Evolutionary conservation across 2,329 filamentous ascomycete genomes (phyloP), one percentile per base, ranked within the genome.

Genomic region (Aureobasidium vineae): DNA sequence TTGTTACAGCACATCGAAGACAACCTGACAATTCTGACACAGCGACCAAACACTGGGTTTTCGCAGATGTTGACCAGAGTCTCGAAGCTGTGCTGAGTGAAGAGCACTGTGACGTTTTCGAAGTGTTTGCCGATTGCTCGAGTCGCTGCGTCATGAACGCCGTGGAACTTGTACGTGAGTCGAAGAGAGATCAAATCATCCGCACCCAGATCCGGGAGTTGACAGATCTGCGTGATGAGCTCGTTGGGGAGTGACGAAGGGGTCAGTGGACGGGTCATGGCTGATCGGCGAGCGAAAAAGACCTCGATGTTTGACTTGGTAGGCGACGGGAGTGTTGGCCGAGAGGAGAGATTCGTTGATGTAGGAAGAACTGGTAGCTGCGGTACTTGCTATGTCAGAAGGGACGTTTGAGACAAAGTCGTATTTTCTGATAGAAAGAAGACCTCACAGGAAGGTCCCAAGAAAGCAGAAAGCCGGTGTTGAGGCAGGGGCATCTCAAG

Each of bases 1-100:
- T 50, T 10, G 26, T 33, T 52, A 26, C 49, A 52, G 49, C 52
- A 33, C 2, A 40, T 23, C 7, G 52, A 54, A 54, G 52, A 54
- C n/a, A 40, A 13, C 13, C 23, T 36, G 52, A 40, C 31, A 21
- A 13, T 40, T 26, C n/a, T 38, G n/a, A 60, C 23, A 43, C 21
- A 60, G 16, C 19, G 56, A 31, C 56, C 40, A 23, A 60, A 60
- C 7, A 47, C 10, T 10, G 56, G 56, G n/a, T 60, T 38, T 23
- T 43, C 15, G 56, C 40, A 43, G 40, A 60, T n/a, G 6, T 60
- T 23, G 21, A 60, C 40, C 23, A 60, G 40, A 4, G 26, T 40
- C 28, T 60, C 2, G 26, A 60, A 40, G 38, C 56, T 43, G 38
- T 60, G 38, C 13, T 38, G 23, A 2, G 56, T n/a, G 23, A 43